A percentile compares a stretch with the other conserved stretches of the same genome.
phyloP scores from a whole-genome alignment of 2,329 filamentous ascomycete species.

The Golovinomyces cichoracearum region DNA sequence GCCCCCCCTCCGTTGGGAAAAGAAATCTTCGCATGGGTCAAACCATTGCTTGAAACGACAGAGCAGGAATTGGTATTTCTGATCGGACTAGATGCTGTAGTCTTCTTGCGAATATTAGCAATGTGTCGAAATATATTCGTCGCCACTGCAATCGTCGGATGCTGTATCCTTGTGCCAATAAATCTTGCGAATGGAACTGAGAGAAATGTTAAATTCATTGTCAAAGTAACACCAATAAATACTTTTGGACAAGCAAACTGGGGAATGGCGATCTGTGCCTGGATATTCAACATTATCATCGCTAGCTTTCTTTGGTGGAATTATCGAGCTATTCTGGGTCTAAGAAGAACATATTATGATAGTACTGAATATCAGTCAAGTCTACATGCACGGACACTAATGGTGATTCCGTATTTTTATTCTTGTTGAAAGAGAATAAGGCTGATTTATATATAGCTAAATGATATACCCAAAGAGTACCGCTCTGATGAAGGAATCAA shows the following conservation, averaged over 20 bases:
- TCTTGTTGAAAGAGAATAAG: background rate
- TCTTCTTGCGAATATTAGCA: constrained; percentile 66
- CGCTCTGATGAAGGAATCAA: constrained; percentile 70
- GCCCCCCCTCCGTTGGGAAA: constrained; percentile 66
- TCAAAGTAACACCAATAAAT: constrained; percentile 32
- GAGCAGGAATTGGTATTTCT: constrained; percentile 56
- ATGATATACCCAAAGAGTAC: constrained; percentile 54
- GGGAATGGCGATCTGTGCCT: constrained; percentile 33
- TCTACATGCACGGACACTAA: constrained; percentile 47
- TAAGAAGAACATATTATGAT: constrained; percentile 60
- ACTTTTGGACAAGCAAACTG: constrained; percentile 28
- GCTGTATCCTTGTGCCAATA: constrained; percentile 55
- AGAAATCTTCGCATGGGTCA: constrained; percentile 68
- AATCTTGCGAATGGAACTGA: constrained; percentile 32
- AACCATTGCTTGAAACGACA: constrained; percentile 48
- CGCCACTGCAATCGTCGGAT: constrained; percentile 43
- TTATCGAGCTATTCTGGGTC: constrained; percentile 43
- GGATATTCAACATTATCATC: constrained; percentile 47
- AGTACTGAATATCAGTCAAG: constrained; percentile 71
- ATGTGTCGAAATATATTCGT: constrained; percentile 89
- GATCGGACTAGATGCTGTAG: constrained; percentile 68
- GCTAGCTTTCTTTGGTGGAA: constrained; percentile 73
- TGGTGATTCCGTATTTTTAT: constrained; percentile 21
- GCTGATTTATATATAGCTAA: constrained; percentile 28
- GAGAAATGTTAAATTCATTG: constrained; percentile 20